phyloP scores from a whole-genome alignment of 257 asterid species.

The Datura wrightii region DNA sequence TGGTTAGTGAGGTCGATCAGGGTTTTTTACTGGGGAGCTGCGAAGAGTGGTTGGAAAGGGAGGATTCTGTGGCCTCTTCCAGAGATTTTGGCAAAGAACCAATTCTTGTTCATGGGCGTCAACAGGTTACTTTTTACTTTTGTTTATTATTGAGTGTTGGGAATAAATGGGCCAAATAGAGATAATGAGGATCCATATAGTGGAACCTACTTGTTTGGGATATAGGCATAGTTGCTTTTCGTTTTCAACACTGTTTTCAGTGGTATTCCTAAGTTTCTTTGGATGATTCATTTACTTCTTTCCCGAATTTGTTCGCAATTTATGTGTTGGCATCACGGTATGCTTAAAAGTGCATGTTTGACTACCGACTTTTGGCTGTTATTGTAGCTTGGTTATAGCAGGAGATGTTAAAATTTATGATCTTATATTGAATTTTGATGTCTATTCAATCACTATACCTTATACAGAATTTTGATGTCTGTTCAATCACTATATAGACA shows the following conservation, averaged over 20 bases:
- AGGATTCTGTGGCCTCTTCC: constrained; percentile 64
- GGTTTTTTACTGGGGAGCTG: constrained; percentile 50
- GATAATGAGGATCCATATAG: background rate
- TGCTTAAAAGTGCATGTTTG: background rate
- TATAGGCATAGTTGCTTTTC: background rate
- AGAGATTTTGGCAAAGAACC: constrained; percentile 79
- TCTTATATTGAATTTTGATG: background rate
- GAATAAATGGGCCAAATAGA: background rate
- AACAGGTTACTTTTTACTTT: constrained; percentile 52
- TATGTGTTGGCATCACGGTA: background rate
- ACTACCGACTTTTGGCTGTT: background rate
- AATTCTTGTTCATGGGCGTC: constrained; percentile 60
- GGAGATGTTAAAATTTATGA: background rate
- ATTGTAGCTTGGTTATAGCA: background rate
- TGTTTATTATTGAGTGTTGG: background rate
- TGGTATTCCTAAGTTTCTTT: background rate
- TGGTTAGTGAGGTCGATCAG: constrained; percentile 27
- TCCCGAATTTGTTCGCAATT: background rate
- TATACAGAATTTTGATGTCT: constrained; percentile 18
- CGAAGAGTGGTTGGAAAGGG: constrained; percentile 82
- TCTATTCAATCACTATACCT: constrained; percentile 22
- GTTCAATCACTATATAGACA: constrained; percentile 52
- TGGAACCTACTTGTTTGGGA: background rate
- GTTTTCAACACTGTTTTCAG: background rate
- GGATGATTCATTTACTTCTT: background rate